Base-by-base conservation (phyloP, 75 land plant species). In the Chamaecyparis obtusa region DNA sequence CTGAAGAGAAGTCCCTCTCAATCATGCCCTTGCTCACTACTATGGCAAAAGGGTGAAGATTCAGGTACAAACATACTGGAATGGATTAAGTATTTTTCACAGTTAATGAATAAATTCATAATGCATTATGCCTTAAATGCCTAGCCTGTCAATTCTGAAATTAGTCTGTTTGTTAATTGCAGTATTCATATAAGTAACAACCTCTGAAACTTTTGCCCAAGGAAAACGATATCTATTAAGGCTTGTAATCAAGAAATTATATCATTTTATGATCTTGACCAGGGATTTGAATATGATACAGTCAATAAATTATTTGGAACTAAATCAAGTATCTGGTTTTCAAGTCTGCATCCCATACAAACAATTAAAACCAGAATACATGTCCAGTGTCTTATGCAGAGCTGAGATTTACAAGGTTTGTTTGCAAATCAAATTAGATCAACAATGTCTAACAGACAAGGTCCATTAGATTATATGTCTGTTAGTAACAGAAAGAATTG, bases 391-490 rank as follows among this genome's bases (percentile, higher is more conserved):
- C 13, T 46, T 46, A 9, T 74, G 36, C 76, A 32, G 36, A 32
- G 11, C 36, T 74, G 76, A 81, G 43, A 43, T 81, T 81, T 81
- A 27, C 41, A 41, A 81, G 33, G 5, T 9, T 81, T 27, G 21
- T n/a, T 81, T 46, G 49, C 83, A 81, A 81, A 81, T 81, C 30
- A 81, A 81, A 81, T 49, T 46, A 17, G 14, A 9, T 81, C 83
- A 19, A 41, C 83, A 19, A 78, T 46, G 83, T 46, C 30, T 44
- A n/a, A 43, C 15, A n/a, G 44, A 81, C 32, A 46, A 15, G 15
- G 14, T 3, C 83, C 33, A n/a, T 81, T n/a, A 46, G 83, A 81
- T 24, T n/a, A 81, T n/a, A 81, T 46, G 83, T n/a, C 48, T 81
- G 83, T 11, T 13, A 1, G 27, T 46, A 46, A 81, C 14, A n/a